phyloP scores from a whole-genome alignment of 1,284 basidiomycete genomes.

The Melampsora abietis-canadensis region DNA sequence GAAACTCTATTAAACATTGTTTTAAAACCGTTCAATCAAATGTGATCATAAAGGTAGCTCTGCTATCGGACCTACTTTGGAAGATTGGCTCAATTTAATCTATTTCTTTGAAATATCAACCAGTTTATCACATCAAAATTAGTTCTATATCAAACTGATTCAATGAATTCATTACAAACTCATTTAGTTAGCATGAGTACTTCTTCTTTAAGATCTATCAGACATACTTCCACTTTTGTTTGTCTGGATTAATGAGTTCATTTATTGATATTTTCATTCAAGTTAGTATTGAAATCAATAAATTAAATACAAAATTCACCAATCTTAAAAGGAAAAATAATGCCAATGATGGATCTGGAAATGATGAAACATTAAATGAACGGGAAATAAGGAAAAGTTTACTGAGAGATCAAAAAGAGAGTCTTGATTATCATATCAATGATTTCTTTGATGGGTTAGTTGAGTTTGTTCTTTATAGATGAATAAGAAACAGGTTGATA shows the following conservation, averaged over 20 bases:
- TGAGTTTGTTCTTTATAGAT: not conserved
- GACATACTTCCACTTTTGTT: conserved; percentile 90
- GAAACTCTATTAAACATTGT: too few species aligned
- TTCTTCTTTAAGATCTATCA: conserved; percentile 87
- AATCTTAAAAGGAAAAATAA: conserved; percentile 68
- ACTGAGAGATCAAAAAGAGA: conserved; percentile 67
- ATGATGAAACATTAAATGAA: conserved; percentile 61
- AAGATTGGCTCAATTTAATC: too few species aligned
- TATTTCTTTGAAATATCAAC: conserved; percentile 56
- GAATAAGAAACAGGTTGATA: not conserved
- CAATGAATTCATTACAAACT: conserved; percentile 76
- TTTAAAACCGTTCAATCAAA: too few species aligned
- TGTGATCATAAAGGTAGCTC: too few species aligned
- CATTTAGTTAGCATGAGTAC: conserved; percentile 94
- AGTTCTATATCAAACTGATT: conserved; percentile 68
- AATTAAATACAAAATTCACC: conserved; percentile 56
- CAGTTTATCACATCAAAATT: conserved; percentile 67
- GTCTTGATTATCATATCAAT: conserved; percentile 76
- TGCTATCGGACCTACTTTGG: too few species aligned
- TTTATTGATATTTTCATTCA: conserved; percentile 75
- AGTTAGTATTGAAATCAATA: conserved; percentile 78
- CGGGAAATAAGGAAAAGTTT: conserved; percentile 73
- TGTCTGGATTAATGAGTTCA: conserved; percentile 76
- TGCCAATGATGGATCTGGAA: not conserved
- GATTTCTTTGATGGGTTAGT: conserved; percentile 83